Conservation (phyloP, 2,329 filamentous ascomycete species). For the Orbilia brochopaga region DNA sequence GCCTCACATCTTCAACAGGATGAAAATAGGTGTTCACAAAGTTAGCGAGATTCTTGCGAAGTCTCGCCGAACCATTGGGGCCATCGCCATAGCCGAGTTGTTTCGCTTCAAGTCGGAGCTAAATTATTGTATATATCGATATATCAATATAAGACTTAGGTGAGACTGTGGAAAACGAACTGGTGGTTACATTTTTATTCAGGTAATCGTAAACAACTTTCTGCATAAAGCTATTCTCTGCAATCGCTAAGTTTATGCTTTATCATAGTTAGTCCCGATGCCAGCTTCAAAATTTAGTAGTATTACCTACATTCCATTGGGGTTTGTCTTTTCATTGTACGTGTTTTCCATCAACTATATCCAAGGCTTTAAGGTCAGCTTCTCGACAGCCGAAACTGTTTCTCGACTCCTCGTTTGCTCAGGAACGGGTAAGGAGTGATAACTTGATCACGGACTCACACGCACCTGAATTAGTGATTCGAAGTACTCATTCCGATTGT, state of each 20-base stretch:
- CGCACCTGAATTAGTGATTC: constrained; percentile 27
- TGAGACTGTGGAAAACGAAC: too few relatives aligned
- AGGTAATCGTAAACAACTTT: constrained; percentile 29
- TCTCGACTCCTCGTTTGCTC: background rate
- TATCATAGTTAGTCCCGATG: background rate
- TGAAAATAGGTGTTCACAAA: constrained; percentile 45
- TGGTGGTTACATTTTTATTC: constrained; percentile 40
- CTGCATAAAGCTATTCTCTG: constrained; percentile 48
- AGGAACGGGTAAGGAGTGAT: background rate
- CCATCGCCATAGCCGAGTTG: constrained; percentile 47
- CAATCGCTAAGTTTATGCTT: constrained; percentile 50
- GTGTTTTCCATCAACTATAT: constrained; percentile 32
- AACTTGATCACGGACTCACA: background rate
- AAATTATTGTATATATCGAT: constrained; percentile 1
- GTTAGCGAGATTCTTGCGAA: constrained; percentile 37
- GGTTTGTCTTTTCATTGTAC: constrained; percentile 49
- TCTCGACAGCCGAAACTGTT: background rate
- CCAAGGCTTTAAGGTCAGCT: background rate
- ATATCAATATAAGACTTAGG: background rate
- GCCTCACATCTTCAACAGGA: constrained; percentile 12
- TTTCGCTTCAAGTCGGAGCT: constrained; percentile 27
- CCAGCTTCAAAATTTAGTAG: background rate
- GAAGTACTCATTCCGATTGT: constrained; percentile 13
- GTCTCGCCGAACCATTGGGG: constrained; percentile 22
- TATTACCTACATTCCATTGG: constrained; percentile 41